phyloP scores from a whole-genome alignment of 345 rosid species.

The Gossypium australe region DNA sequence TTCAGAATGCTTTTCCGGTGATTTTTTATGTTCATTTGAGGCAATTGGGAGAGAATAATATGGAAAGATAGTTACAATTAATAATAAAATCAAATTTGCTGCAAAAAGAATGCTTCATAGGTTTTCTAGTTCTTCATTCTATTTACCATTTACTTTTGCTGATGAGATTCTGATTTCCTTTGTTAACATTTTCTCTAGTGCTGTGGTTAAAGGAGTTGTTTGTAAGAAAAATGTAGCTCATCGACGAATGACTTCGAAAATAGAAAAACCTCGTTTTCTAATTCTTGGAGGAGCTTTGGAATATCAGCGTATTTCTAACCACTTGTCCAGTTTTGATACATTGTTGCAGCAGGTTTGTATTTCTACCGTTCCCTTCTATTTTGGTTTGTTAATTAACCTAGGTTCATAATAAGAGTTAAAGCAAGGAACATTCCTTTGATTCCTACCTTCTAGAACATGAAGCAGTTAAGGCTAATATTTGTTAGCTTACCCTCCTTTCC shows the following conservation, averaged over 20 bases:
- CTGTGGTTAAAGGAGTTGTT: conserved; percentile 89
- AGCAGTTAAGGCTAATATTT: conserved; percentile 8
- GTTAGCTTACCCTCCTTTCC: conserved; percentile 26
- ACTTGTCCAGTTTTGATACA: conserved; percentile 84
- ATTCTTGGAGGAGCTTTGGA: conserved; percentile 93
- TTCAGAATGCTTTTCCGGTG: neutral
- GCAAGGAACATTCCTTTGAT: conserved; percentile 6
- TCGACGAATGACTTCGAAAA: conserved; percentile 86
- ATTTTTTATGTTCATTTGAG: neutral
- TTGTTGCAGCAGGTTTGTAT: conserved; percentile 80
- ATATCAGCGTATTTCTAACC: conserved; percentile 86
- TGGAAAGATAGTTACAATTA: neutral
- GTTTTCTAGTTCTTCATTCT: neutral
- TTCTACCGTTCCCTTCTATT: conserved; percentile 20
- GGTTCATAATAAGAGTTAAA: conserved; percentile 10
- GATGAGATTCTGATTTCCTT: conserved; percentile 25
- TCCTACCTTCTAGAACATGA: neutral
- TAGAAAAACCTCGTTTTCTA: conserved; percentile 74
- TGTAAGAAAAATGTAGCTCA: conserved; percentile 96
- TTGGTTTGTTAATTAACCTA: conserved; percentile 14
- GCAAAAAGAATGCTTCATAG: neutral
- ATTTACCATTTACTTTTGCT: conserved; percentile 15
- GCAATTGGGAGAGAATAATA: neutral
- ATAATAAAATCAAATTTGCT: neutral
- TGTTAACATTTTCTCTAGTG: conserved; percentile 32